Evolutionary conservation across 2,329 filamentous ascomycete genomes (phyloP).

Genomic region (Huntiella moniliformis): DNA sequence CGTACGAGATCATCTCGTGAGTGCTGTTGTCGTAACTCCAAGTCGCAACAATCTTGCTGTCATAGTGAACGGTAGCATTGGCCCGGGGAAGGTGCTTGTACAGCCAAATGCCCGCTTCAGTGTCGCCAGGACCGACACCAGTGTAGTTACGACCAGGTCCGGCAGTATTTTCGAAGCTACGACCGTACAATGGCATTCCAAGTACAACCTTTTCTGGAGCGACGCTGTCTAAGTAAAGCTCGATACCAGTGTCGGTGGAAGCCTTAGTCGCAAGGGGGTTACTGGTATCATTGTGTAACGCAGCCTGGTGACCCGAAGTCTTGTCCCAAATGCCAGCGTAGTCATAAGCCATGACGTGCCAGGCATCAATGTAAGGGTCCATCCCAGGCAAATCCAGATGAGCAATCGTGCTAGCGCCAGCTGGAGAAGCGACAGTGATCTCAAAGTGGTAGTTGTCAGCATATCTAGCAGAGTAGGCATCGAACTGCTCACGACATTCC

Average conservation of each 20-base stretch:
- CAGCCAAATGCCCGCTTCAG: conserved; percentile 61
- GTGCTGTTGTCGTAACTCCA: conserved; percentile 48
- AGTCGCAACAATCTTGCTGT: conserved; percentile 39
- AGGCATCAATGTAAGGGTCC: conserved; percentile 37
- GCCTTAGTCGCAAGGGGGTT: conserved; percentile 45
- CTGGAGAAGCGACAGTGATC: conserved; percentile 32
- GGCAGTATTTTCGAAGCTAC: conserved; percentile 39
- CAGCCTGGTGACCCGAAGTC: conserved; percentile 43
- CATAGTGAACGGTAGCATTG: conserved; percentile 38
- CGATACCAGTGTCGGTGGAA: conserved; percentile 46
- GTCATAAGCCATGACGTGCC: conserved; percentile 51
- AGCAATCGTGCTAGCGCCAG: conserved; percentile 29
- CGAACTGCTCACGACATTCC: conserved; percentile 25
- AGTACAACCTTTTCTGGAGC: conserved; percentile 48
- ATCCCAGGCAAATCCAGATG: conserved; percentile 33
- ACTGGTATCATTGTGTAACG: conserved; percentile 6
- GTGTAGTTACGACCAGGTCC: conserved; percentile 46
- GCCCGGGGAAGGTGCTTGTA: conserved; percentile 56
- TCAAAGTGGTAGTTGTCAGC: conserved; percentile 28
- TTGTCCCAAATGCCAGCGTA: conserved; percentile 50
- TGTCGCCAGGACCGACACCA: conserved; percentile 47
- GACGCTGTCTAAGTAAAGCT: conserved; percentile 38
- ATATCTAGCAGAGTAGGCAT: conserved; percentile 22
- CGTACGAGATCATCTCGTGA: conserved; percentile 51
- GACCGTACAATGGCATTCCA: conserved; percentile 67